Conservation (phyloP, 257 asterid genomes). For the Petrea volubilis region DNA sequence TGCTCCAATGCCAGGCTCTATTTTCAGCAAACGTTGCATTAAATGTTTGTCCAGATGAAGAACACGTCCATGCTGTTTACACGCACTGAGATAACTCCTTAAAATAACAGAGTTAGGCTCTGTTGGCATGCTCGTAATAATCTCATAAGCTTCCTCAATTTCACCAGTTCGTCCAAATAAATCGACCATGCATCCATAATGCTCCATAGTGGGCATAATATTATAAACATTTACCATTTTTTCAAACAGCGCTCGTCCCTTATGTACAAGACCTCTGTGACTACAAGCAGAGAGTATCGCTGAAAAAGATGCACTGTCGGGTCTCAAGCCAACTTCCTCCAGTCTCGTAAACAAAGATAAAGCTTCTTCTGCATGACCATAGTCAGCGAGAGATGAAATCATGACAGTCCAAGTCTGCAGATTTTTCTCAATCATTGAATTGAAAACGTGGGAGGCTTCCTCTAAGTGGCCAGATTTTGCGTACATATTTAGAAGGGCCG, state of each 20-base stretch:
- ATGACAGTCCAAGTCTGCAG: conserved; percentile 70
- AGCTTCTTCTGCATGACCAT: conserved; percentile 61
- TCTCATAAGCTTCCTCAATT: conserved; percentile 65
- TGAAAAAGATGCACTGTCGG: conserved; percentile 59
- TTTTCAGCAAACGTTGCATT: conserved; percentile 41
- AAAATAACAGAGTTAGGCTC: conserved; percentile 62
- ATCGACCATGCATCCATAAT: conserved; percentile 80
- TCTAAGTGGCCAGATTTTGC: conserved; percentile 57
- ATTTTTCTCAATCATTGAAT: conserved; percentile 39
- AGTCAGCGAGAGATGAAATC: conserved; percentile 66
- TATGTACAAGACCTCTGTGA: conserved; percentile 57
- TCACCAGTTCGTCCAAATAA: conserved; percentile 68
- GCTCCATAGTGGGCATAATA: conserved; percentile 72
- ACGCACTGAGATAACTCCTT: conserved; percentile 71
- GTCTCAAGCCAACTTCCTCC: conserved; percentile 59
- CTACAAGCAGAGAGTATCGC: conserved; percentile 71
- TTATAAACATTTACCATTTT: conserved; percentile 51
- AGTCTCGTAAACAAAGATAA: conserved; percentile 51
- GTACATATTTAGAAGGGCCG: conserved; percentile 69
- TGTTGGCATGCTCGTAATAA: conserved; percentile 56
- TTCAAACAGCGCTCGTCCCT: conserved; percentile 49
- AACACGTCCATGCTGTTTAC: conserved; percentile 48
- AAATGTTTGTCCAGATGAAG: conserved; percentile 37
- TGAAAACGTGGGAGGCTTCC: conserved; percentile 57
- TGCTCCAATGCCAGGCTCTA: conserved; percentile 66